phyloP scores from a whole-genome alignment of 768 basidiomycete species.

The Megacollybia marginata region DNA sequence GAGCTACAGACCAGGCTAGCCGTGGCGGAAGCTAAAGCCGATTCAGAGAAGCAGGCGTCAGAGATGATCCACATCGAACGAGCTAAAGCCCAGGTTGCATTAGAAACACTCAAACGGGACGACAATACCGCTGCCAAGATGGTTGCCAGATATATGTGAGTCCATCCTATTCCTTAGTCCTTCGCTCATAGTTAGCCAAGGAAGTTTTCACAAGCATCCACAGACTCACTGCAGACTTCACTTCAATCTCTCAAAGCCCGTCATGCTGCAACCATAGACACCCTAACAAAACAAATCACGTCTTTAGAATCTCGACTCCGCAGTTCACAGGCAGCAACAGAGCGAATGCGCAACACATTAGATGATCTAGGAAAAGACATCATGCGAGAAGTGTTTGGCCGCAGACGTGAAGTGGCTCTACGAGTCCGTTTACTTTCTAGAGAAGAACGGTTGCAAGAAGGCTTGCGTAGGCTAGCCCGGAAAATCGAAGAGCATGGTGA shows the following conservation, averaged over 20 bases:
- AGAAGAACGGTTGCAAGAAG: constrained; percentile 56
- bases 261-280: constrained; percentile 53
- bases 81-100: constrained; percentile 37
- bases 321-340: constrained; percentile 33
- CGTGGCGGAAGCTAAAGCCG: constrained; percentile 29
- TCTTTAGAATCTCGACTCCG: constrained; percentile 35
- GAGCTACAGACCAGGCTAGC: constrained; percentile 38
- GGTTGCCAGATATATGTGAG: constrained; percentile 81
- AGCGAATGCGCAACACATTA: constrained; percentile 49
- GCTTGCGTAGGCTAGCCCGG: constrained; percentile 48
- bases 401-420: constrained; percentile 62
- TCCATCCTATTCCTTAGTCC: constrained; percentile 4
- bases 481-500: constrained; percentile 33
- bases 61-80: constrained; percentile 39
- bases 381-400: constrained; percentile 63
- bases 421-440: constrained; percentile 54
- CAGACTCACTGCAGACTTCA: constrained; percentile 55
- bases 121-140: constrained; percentile 75
- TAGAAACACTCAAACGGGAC: constrained; percentile 51
- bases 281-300: constrained; percentile 44
- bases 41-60: constrained; percentile 36
- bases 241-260: constrained; percentile 52
- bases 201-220: constrained; percentile 79
- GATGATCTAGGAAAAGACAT: constrained; percentile 69
- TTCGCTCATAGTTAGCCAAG: constrained; percentile 25